Base-by-base conservation (phyloP, 345 rosid species). In the Cardamine resedifolia region DNA sequence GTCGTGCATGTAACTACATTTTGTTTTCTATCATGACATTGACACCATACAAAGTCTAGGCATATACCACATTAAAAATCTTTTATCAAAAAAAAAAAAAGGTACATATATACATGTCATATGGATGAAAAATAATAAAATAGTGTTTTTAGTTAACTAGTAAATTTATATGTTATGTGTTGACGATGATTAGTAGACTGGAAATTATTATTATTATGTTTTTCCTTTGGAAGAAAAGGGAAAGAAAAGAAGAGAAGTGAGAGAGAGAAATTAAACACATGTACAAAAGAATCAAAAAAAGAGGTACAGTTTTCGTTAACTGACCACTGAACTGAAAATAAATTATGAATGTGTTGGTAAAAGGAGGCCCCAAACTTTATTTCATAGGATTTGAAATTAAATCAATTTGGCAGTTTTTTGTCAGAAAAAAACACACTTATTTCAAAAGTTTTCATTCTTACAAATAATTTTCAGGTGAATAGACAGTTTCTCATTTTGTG, bases 311-410 rank as follows among this genome's bases (percentile, higher is more conserved):
- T 63, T 68, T 69, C 70, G 65, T 69, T 69, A 76, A 69, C 75
- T 69, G 75, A 55, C 70, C 51, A 76, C 71, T 55, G 79, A 69
- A 63, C 75, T 56, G 60, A 50, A 68, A 78, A 55, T 78, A 77
- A 78, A 83, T 41, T 41, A 41, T 73, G 80, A 78, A 67, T 58
- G 62, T 71, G 78, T 72, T 56, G 74, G 75, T 71, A 52, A 78
- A 59, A 36, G 64, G 66, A 63, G 69, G 43, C 56, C 51, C 43
- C 34, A 68, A 69, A 69, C 41, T 41, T 68, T 62, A 36, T 70
- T 71, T 76, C 79, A 66, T 83, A 83, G 83, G 81, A 76, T 68
- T 80, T 71, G 74, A 79, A 83, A 64, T 58, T 65, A 64, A 64
- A 66, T 78, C 65, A 75, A 14, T 58, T 58, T 75, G 70, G 34